A percentile compares a stretch with the other conserved stretches of the same genome.
These are phyloP conservation scores for Lentinula boryana DNA, from an alignment of 768 basidiomycete genomes.

Conservation along the genomic window DNA sequence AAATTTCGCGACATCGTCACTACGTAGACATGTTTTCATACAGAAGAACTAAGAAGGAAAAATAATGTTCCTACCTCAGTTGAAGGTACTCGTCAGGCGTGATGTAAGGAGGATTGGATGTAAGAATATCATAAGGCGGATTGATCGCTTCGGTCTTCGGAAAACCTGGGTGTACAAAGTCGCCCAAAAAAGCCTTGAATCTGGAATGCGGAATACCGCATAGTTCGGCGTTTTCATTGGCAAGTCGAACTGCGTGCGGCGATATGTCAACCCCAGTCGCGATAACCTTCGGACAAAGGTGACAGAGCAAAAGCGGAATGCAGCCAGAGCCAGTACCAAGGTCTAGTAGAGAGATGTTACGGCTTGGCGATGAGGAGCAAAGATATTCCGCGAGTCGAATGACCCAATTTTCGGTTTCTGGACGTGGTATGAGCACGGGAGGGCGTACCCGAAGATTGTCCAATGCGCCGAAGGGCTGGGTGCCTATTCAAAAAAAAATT, in stretches of 20 bases:
- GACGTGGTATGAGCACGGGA: slow-evolving; percentile 89
- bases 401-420: slow-evolving; percentile 89
- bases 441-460: slow-evolving; percentile 56
- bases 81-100: slow-evolving; percentile 53
- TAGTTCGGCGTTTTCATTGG: slow-evolving; percentile 40
- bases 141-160: slow-evolving; percentile 18
- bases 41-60: neutral
- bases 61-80: slow-evolving; percentile 23
- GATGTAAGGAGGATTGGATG: slow-evolving; percentile 87
- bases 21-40: slow-evolving; percentile 10
- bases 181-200: slow-evolving; percentile 29
- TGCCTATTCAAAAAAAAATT: slow-evolving; percentile 36
- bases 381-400: slow-evolving; percentile 46
- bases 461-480: slow-evolving; percentile 84
- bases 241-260: slow-evolving; percentile 46
- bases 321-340: slow-evolving; percentile 93
- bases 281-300: slow-evolving; percentile 50
- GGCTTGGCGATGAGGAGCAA: slow-evolving; percentile 28
- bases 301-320: slow-evolving; percentile 80
- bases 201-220: slow-evolving; percentile 30
- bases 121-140: slow-evolving; percentile 69
- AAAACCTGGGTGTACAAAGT: slow-evolving; percentile 43
- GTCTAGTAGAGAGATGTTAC: slow-evolving; percentile 55
- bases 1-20: slow-evolving; percentile 63
- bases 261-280: slow-evolving; percentile 70